Base-by-base conservation (phyloP, 805 yeast genomes). In the Clavispora vitiphila region DNA sequence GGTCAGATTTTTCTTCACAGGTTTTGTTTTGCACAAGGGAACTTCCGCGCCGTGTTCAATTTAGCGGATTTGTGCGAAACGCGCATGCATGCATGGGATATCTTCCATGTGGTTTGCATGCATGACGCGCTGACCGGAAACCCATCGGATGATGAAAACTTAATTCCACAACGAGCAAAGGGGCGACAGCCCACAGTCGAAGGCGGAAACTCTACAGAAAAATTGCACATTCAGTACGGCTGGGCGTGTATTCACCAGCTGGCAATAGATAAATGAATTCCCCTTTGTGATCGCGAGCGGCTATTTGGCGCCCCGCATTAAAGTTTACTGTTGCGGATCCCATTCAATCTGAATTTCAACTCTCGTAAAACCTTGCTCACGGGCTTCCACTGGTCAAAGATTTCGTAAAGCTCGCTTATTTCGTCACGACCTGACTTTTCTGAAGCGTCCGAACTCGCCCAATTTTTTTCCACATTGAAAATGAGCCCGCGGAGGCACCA, bases 371-470 rank as follows among this genome's bases (percentile, higher is more conserved):
- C 78, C 60, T 89, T 89, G 0, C 86, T 77, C 27, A 82, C 90
- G 0, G 99, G 98, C 39, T 78, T 76, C 99, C 99, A 91, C 20
- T 69, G 64, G 38, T 84, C 93, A 59, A 86, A 91, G 58, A 85
- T 85, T 24, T 70, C 71, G 47, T 83, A 78, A 34, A 90, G 71
- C 37, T 69, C 65, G 24, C 72, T 65, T 20, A 88, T 77, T 45
- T 85, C 87, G 9, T 69, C 67, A n/a, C 69, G 57, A 34, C 71
- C 76, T 29, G 61, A 61, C 40, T 57, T 34, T 5, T 12, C 8
- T 5, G 14, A 5, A 8, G 19, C 53, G 18, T 61, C 47, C 2
- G 16, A 26, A 4, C 30, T 24, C 8, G 23, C 24, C 62, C 72
- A 64, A 47, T 69, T 74, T 47, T 60, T 70, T 43, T 72, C 75